phyloP scores from a whole-genome alignment of 1,284 basidiomycete genomes.

The Testicularia cyperi region DNA sequence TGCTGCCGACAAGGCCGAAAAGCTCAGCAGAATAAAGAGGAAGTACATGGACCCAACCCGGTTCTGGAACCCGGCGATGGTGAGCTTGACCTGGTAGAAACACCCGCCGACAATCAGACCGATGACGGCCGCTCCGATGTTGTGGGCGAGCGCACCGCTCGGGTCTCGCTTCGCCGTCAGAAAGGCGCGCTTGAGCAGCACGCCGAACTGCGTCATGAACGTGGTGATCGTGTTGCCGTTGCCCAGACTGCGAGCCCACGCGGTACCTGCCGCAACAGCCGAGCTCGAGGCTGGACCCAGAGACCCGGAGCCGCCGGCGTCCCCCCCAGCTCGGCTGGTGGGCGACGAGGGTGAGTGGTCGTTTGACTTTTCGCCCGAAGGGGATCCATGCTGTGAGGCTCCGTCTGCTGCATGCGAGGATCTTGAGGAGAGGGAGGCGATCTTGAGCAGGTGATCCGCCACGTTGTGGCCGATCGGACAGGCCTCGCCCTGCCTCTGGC shows the following conservation, averaged over 20 bases:
- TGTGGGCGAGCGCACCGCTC: slow-evolving; percentile 36
- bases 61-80: slow-evolving; percentile 49
- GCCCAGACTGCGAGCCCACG: slow-evolving; percentile 13
- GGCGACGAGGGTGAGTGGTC: not conserved
- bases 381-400: not conserved
- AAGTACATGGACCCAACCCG: slow-evolving; percentile 53
- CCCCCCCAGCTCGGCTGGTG: not conserved
- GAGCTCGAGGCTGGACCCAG: too few relatives aligned
- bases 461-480: slow-evolving; percentile 45
- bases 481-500: slow-evolving; percentile 31
- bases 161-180: slow-evolving; percentile 38
- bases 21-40: slow-evolving; percentile 39
- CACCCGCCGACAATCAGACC: slow-evolving; percentile 46
- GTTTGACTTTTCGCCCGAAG: not conserved
- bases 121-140: slow-evolving; percentile 29
- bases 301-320: too few relatives aligned
- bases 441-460: slow-evolving; percentile 42
- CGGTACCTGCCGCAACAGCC: slow-evolving; percentile 4
- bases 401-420: not conserved
- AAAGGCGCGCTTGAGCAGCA: slow-evolving; percentile 29
- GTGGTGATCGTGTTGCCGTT: slow-evolving; percentile 22
- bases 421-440: too few relatives aligned
- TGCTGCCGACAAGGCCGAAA: slow-evolving; percentile 33
- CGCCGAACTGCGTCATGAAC: slow-evolving; percentile 41
- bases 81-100: slow-evolving; percentile 46